Base-by-base conservation (phyloP, 2,329 filamentous ascomycete genomes). In the Phaeosphaeria sp. region DNA sequence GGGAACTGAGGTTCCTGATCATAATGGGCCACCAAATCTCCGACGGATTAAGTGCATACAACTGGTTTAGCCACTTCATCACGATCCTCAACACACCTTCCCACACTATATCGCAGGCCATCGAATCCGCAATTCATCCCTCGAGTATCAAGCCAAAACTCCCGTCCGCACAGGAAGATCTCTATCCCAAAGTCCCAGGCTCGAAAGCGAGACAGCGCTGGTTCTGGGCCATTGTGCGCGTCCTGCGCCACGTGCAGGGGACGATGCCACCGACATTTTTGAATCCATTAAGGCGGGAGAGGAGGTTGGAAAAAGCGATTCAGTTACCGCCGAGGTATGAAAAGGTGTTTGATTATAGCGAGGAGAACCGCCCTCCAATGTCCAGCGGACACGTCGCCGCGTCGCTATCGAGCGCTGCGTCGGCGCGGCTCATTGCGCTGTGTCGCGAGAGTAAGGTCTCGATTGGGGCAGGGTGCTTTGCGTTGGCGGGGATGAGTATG, bases 141-240 rank as follows among this genome's bases (percentile, higher is more conserved):
- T 53, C 65, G 2, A 56, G 53, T 6, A 66, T 81, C 4, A 49
- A 49, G n/a, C 46, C 43, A 6, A 68, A 67, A 18, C 66, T 82
- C 0, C 80, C 80, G 2, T 69, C 72, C 1, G 78, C 81, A 1
- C 81, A 83, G 67, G 81, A 83, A 69, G 79, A 80, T 20, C 58
- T 82, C 0, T 83, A 82, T 49, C 79, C 80, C 1, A 63, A 59
- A 0, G 71, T 81, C 0, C 45, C 66, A 1, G 79, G 79, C 30
- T 78, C 61, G 21, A 53, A 53, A 39, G 80, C 79, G 1, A 66
- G 77, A 20, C 73, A 77, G 64, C 71, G 80, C 48, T 83, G 81
- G 80, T 81, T 80, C 62, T 83, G 81, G 81, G 74, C 76, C 6
- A 73, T 83, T 7, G 74, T 79, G 8, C 70, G 79, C 20, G 74